These are phyloP conservation scores for Ilex asprella DNA, from an alignment of 257 asterid species.

Conservation along the genomic window DNA sequence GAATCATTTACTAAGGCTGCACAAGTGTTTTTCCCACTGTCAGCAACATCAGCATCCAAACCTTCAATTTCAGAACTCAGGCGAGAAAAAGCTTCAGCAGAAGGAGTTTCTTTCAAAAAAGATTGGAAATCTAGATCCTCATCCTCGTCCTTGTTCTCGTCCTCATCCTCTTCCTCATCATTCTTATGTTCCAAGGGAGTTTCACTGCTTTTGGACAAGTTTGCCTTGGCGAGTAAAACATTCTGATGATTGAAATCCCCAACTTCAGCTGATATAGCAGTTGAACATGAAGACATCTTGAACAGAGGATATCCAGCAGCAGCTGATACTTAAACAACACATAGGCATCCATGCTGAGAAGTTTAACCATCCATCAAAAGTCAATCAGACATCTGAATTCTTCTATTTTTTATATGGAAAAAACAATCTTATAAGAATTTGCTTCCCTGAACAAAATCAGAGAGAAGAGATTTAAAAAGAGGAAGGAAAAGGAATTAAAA, in stretches of 20 bases:
- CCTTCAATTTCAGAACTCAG: constrained; percentile 85
- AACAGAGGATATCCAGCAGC: constrained; percentile 1
- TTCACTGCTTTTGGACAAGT: constrained; percentile 21
- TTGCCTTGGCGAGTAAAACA: constrained; percentile 18
- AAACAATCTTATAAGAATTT: no score
- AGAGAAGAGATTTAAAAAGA: no score
- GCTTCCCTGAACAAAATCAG: no score
- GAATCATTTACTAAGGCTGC: constrained; percentile 21
- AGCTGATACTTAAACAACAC: not conserved
- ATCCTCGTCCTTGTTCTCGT: constrained; percentile 85
- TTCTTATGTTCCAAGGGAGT: constrained; percentile 27
- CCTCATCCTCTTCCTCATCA: constrained; percentile 31
- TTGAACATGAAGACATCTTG: constrained; percentile 31
- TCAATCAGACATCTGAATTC: no score
- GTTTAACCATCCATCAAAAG: not conserved
- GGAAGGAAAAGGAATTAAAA: no score
- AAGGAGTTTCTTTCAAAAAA: constrained; percentile 51
- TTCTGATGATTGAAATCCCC: constrained; percentile 22
- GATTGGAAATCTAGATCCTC: constrained; percentile 93
- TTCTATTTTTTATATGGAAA: no score
- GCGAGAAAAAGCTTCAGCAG: constrained; percentile 81
- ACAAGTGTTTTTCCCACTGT: constrained; percentile 34
- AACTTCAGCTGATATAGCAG: constrained; percentile 26
- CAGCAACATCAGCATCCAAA: constrained; percentile 61
- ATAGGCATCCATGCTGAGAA: not conserved